Evolutionary conservation across 805 yeast genomes (phyloP), one percentile per base, ranked within the genome.

Genomic region (Starmerella sp.): DNA sequence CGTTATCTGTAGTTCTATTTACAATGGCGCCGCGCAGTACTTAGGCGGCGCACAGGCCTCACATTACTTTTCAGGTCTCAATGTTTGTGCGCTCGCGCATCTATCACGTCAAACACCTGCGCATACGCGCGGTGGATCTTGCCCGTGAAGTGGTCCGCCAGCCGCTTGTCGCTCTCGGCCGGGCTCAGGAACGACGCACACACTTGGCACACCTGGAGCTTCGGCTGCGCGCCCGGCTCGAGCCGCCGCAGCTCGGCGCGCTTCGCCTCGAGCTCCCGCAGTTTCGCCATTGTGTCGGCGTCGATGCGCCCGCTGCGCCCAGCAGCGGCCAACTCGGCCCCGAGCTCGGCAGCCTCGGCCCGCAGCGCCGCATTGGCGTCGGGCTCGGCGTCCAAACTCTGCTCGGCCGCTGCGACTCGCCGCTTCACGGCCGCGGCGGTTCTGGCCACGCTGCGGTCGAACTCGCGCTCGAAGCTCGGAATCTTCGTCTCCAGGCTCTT

Each of bases 101-200:
- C 39, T 6, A 46, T 17, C 39, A 15, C 49, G 15, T 46, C 49
- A 15, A 46, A 22, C 39, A 46, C 49, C 15, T 34, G 39, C 11
- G 39, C 49, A 31, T 22, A 46, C 5, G 49, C 49, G 13, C 49
- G 38, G 30, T 46, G 49, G 4, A 46, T 34, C 30, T 46, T 46
- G 4, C 49, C 49, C 30, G 14, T 32, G 39, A 46, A 46, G 30
- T 46, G 49, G 39, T 46, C 49, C 8, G 49, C 49, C n/a, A 46
- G 39, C 49, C 49, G 37, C 22, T 34, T 32, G 15, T 46, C 49
- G 10, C 39, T 34, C 38, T 46, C 49, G 14, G 49, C 49, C 30
- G 49, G 49, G 39, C 49, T 46, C 31, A 46, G 38, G 10, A 17
- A 34, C 7, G 49, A 46, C 30, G 49, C 49, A n/a, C 49, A 46